Percentiles rank a stretch among this genome's conserved stretches.
Conservation (phyloP, 805 yeast species). For the Candida krabiensis region DNA sequence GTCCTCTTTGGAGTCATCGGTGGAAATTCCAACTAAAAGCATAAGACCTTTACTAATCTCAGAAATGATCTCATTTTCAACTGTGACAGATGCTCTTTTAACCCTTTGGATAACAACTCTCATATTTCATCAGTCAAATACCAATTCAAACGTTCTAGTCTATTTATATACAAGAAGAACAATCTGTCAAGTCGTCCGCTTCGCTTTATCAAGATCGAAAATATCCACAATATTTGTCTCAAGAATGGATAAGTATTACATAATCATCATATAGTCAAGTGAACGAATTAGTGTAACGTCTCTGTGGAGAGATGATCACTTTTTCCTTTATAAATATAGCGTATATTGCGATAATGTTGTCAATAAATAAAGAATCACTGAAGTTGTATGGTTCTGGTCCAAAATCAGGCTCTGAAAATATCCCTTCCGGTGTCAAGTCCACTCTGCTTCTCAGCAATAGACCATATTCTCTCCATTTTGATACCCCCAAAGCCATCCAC, state of each 20-base stretch:
- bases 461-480: constrained; percentile 84
- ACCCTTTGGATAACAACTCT: constrained; percentile 90
- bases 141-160: too few species aligned
- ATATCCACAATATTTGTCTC: too few species aligned
- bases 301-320: too few species aligned
- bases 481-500: constrained; percentile 78
- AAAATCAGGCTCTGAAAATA: constrained; percentile 22
- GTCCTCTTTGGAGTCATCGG: constrained; percentile 74
- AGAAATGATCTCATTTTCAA: constrained; percentile 68
- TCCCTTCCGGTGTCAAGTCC: constrained; percentile 69
- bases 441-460: constrained; percentile 67
- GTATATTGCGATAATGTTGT: too few species aligned
- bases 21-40: constrained; percentile 81
- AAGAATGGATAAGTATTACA: too few species aligned
- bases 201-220: too few species aligned
- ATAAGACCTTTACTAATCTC: constrained; percentile 74
- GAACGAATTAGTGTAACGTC: too few species aligned
- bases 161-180: constrained; percentile 1
- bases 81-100: constrained; percentile 84
- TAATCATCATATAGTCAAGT: too few species aligned
- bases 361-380: too few species aligned
- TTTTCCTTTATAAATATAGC: too few species aligned
- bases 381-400: too few species aligned
- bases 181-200: too few species aligned
- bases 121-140: constrained; percentile 43